These are phyloP conservation scores for Phytopythium vexans DNA, from an alignment of 352 stramenopile genomes.

Conservation along the genomic window DNA sequence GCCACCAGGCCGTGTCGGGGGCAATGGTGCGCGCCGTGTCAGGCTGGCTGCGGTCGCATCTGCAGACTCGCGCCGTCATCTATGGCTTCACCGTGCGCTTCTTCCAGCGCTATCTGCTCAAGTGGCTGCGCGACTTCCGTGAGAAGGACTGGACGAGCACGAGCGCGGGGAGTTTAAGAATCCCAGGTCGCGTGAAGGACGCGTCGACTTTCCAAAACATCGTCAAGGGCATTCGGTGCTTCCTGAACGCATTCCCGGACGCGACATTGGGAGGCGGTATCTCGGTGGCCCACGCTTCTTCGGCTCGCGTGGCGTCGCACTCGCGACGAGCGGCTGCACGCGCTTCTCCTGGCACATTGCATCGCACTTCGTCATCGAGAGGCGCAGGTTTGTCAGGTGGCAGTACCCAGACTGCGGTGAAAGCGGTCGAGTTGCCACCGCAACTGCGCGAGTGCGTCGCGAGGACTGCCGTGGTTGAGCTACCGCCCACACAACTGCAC, in stretches of 20 bases:
- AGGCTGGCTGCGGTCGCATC: conserved; percentile 39
- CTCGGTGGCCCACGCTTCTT: conserved; percentile 3
- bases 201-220: conserved; percentile 66
- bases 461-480: conserved; percentile 45
- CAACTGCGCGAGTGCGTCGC: conserved; percentile 43
- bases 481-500: conserved; percentile 57
- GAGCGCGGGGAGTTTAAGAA: not conserved
- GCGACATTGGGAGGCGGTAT: conserved; percentile 3
- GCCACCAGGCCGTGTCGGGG: conserved; percentile 15
- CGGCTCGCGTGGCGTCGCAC: conserved; percentile 4
- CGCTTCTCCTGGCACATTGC: not conserved
- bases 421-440: conserved; percentile 12
- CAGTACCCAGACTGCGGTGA: conserved; percentile 6
- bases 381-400: not conserved
- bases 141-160: conserved; percentile 8
- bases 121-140: conserved; percentile 48
- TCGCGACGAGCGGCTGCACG: conserved; percentile 3
- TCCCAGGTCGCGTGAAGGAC: conserved; percentile 20
- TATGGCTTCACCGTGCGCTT: conserved; percentile 78
- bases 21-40: conserved; percentile 43
- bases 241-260: conserved; percentile 58
- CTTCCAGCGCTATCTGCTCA: conserved; percentile 64
- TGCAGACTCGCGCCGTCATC: conserved; percentile 61
- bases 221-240: conserved; percentile 75
- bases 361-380: not conserved